Percentiles rank a stretch among this genome's conserved stretches.
Conservation (phyloP, 768 basidiomycete genomes). For the Lenzites betulinus region DNA sequence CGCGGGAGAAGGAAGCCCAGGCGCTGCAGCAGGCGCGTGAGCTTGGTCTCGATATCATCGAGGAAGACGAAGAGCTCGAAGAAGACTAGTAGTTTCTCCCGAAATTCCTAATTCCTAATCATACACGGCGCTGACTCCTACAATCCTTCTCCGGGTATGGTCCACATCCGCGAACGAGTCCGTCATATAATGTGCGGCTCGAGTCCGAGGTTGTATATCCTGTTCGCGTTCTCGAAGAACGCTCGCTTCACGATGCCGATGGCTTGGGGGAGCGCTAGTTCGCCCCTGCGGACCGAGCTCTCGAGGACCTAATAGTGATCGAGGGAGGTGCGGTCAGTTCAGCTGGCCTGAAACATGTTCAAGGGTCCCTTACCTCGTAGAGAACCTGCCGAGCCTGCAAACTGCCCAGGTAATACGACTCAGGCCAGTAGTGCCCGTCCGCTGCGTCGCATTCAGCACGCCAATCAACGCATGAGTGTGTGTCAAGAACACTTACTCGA, state of each 20-base stretch:
- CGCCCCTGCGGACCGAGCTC: slow-evolving; percentile 47
- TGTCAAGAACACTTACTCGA: slow-evolving; percentile 54
- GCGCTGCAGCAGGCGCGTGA: slow-evolving; percentile 51
- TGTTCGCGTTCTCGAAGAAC: slow-evolving; percentile 70
- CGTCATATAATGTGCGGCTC: slow-evolving; percentile 24
- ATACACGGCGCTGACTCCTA: neutral
- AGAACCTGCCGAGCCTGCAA: slow-evolving; percentile 65
- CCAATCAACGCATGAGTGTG: neutral
- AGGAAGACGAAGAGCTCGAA: slow-evolving; percentile 31
- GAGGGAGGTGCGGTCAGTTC: neutral
- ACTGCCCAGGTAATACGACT: slow-evolving; percentile 69
- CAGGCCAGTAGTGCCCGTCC: slow-evolving; percentile 78
- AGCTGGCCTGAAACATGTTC: no score
- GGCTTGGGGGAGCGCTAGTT: slow-evolving; percentile 58
- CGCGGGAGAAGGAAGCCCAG: slow-evolving; percentile 45
- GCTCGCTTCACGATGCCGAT: slow-evolving; percentile 53
- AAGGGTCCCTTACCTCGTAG: slow-evolving; percentile 46
- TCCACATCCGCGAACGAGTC: no score
- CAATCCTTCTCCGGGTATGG: no score
- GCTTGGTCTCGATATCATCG: slow-evolving; percentile 55
- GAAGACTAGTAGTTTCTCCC: neutral
- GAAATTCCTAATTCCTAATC: neutral
- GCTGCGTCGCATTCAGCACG: slow-evolving; percentile 33
- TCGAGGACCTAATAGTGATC: slow-evolving; percentile 51
- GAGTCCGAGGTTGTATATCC: slow-evolving; percentile 59